Evolutionary conservation across 495 filamentous ascomycete species (phyloP), one percentile per base, ranked within the genome.

Genomic region (Penicillium egyptiacum): DNA sequence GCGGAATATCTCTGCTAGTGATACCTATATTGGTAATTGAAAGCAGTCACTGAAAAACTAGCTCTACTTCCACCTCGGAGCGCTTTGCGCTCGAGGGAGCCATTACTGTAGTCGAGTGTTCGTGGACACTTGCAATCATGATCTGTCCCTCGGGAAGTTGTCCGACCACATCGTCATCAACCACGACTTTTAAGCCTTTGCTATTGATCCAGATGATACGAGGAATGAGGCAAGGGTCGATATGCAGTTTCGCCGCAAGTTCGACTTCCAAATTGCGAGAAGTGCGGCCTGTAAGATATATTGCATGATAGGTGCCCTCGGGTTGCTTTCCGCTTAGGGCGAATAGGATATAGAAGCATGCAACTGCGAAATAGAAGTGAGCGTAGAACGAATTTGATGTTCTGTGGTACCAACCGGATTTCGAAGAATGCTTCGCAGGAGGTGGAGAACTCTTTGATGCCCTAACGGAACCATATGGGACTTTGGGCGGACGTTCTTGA

Each of bases 131-230:
- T 43, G 80, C 80, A 26, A 75, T 80, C 83, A 96, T 90, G 60
- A 92, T 89, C 62, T 94, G 88, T 9, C 89, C 88, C 75, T 96
- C 91, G 0, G 83, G 76, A 11, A 96, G 74, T 66, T 88, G 86
- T 22, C 78, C 76, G 17, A 96, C 82, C 42, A 91, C 82, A 39
- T 93, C 89, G 61, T 96, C 87, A 67, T 96, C 91, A 55, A 95
- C 75, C 60, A 90, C 80, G 43, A 96, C 83, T 61, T 88, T 81
- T 11, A 95, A 68, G 3, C 90, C 88, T 56, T 79, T 79, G 16
- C 77, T 73, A 25, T 86, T 84, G 48, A 89, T 72, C 26, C 78
- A 86, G 25, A 93, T 67, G 4, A 83, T 83, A 20, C 86, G 83
- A 25, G 80, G 59, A 47, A 95, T 79, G 40, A 76, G 78, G 3